phyloP scores from a whole-genome alignment of 2,329 filamentous ascomycete genomes.

The Diaporthe amygdali region DNA sequence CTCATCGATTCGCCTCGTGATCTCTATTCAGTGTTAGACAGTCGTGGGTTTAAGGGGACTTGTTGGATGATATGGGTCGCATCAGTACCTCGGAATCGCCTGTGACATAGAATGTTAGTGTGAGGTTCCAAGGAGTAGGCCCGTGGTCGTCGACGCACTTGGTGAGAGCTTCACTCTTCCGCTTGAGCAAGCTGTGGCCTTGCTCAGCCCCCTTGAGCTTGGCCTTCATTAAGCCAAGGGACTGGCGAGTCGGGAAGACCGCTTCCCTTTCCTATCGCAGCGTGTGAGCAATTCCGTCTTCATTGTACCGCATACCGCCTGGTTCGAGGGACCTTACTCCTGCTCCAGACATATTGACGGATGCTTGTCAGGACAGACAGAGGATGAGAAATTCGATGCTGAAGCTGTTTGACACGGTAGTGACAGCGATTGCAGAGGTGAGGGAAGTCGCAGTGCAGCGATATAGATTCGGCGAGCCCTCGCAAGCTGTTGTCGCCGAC shows the following conservation, averaged over 20 bases:
- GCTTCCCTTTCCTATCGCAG: conserved; percentile 80
- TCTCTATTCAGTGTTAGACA: conserved; percentile 63
- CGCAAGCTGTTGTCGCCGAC: background rate
- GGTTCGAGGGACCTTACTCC: conserved; percentile 35
- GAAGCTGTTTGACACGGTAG: background rate
- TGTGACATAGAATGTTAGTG: conserved; percentile 40
- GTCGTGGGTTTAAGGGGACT: background rate
- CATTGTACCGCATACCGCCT: background rate
- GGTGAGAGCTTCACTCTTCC: conserved; percentile 97
- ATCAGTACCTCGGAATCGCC: conserved; percentile 82
- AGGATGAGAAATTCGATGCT: background rate
- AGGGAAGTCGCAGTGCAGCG: conserved; percentile 7
- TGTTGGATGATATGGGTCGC: conserved; percentile 21
- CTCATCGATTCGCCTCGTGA: conserved; percentile 95
- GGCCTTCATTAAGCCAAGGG: conserved; percentile 93
- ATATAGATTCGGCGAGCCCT: background rate
- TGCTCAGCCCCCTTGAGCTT: conserved; percentile 95
- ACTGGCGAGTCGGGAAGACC: conserved; percentile 97
- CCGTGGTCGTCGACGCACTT: conserved; percentile 67
- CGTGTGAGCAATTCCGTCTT: conserved; percentile 17
- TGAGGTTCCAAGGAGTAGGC: background rate
- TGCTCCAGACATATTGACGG: conserved; percentile 44
- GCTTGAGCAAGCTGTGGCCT: conserved; percentile 92
- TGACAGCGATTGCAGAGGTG: background rate
- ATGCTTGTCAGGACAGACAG: conserved; percentile 19